Evolutionary conservation across 2,329 filamentous ascomycete species (phyloP).

Genomic region (Ustilaginoidea virens): DNA sequence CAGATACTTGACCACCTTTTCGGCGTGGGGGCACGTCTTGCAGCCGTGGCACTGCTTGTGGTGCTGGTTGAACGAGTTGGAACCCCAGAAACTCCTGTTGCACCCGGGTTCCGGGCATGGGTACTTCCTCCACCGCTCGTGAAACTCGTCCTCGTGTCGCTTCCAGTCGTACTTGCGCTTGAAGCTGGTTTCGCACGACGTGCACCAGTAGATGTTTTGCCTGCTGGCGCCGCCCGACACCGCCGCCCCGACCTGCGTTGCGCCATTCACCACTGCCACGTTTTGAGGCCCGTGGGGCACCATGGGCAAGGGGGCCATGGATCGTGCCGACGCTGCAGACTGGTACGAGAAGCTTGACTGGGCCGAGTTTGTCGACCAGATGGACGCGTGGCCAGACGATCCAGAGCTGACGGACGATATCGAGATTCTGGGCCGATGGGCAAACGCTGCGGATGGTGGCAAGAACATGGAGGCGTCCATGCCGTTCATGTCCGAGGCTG

Average conservation of each 20-base stretch:
- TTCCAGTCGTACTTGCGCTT: slow-evolving; percentile 57
- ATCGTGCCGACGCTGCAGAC: slow-evolving; percentile 17
- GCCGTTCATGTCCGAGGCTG: slow-evolving; percentile 3
- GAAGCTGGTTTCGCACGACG: slow-evolving; percentile 47
- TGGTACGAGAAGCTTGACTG: slow-evolving; percentile 26
- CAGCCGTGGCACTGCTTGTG: slow-evolving; percentile 50
- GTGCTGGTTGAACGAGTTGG: slow-evolving; percentile 53
- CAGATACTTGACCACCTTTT: slow-evolving; percentile 46
- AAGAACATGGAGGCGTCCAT: slow-evolving; percentile 16
- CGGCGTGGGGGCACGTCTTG: slow-evolving; percentile 49
- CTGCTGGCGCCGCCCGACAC: slow-evolving; percentile 16
- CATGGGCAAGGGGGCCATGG: slow-evolving; percentile 21
- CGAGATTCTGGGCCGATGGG: slow-evolving; percentile 28
- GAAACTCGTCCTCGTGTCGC: slow-evolving; percentile 53
- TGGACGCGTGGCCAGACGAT: slow-evolving; percentile 31
- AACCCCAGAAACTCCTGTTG: slow-evolving; percentile 52
- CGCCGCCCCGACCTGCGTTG: slow-evolving; percentile 14
- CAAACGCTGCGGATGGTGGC: slow-evolving; percentile 20
- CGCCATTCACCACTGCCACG: slow-evolving; percentile 17
- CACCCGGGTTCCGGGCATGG: slow-evolving; percentile 47
- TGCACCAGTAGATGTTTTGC: slow-evolving; percentile 41
- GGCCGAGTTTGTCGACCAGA: slow-evolving; percentile 26
- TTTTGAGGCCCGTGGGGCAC: slow-evolving; percentile 14
- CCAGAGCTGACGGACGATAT: slow-evolving; percentile 34
- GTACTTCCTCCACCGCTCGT: slow-evolving; percentile 53